phyloP scores from a whole-genome alignment of 495 filamentous ascomycete genomes.

The Trichoderma parareesei region DNA sequence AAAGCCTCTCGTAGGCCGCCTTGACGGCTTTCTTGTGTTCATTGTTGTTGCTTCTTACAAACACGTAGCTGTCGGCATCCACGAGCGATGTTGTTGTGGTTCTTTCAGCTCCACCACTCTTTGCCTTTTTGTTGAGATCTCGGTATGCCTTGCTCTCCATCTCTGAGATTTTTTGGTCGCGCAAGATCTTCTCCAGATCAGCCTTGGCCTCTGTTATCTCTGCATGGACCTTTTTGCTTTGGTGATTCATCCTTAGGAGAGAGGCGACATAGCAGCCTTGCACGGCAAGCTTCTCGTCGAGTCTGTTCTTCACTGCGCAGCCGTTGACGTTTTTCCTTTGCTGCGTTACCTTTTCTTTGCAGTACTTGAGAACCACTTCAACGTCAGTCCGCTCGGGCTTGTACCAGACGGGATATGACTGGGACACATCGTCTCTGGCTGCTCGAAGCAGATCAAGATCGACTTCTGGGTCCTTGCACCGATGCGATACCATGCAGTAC shows the following conservation, averaged over 20 bases:
- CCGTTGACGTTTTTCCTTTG: conserved; percentile 1
- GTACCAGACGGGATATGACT: background rate
- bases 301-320: background rate
- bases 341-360: background rate
- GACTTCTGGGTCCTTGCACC: conserved; percentile 40
- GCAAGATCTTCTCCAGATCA: background rate
- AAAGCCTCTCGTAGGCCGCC: conserved; percentile 13
- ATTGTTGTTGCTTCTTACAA: background rate
- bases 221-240: background rate
- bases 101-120: conserved; percentile 1
- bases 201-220: background rate
- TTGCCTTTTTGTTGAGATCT: conserved; percentile 4
- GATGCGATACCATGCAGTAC: conserved; percentile 41
- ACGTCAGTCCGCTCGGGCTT: conserved; percentile 8
- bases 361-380: background rate
- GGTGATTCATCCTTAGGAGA: background rate
- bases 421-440: background rate
- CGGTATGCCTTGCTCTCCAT: background rate
- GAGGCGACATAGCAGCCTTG: background rate
- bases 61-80: background rate
- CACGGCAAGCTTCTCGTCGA: background rate
- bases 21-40: background rate
- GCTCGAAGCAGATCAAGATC: conserved; percentile 25
- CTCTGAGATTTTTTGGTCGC: background rate
- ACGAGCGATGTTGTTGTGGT: background rate